phyloP scores from a whole-genome alignment of 371 early-diverging fungal genomes.

The Saksenaea vasiformis region DNA sequence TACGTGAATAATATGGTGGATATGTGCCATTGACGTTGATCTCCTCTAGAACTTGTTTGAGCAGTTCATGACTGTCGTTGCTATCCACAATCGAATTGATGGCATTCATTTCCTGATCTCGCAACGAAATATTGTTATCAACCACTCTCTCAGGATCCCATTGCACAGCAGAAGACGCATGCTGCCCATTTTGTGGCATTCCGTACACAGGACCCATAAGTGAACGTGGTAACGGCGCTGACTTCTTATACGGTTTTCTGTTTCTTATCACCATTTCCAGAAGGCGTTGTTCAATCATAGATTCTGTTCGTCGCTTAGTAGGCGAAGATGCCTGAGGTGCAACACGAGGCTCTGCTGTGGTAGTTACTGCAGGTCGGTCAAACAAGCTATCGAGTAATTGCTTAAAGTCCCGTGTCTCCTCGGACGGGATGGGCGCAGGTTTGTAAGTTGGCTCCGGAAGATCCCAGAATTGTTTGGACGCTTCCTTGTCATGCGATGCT shows the following conservation, averaged over 20 bases:
- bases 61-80: slow-evolving; percentile 11
- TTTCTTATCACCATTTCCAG: slow-evolving; percentile 22
- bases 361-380: neutral
- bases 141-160: neutral
- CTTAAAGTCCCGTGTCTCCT: neutral
- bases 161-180: neutral
- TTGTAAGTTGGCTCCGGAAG: neutral
- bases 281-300: slow-evolving; percentile 30
- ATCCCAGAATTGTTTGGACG: neutral
- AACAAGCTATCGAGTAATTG: neutral
- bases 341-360: neutral
- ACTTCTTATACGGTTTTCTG: slow-evolving; percentile 15
- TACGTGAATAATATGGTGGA: slow-evolving; percentile 33
- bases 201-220: slow-evolving; percentile 13
- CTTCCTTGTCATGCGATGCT: neutral
- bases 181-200: neutral
- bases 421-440: neutral
- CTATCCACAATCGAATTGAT: slow-evolving; percentile 11
- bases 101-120: slow-evolving; percentile 14
- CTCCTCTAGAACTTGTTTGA: slow-evolving; percentile 11
- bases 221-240: slow-evolving; percentile 25
- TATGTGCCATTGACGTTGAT: slow-evolving; percentile 17
- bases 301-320: slow-evolving; percentile 2
- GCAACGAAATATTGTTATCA: neutral
- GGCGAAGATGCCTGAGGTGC: neutral